Percentiles rank a stretch among this genome's conserved stretches.
These are phyloP conservation scores for Thymus quinquecostatus DNA, from an alignment of 257 asterid species.

Conservation along the genomic window DNA sequence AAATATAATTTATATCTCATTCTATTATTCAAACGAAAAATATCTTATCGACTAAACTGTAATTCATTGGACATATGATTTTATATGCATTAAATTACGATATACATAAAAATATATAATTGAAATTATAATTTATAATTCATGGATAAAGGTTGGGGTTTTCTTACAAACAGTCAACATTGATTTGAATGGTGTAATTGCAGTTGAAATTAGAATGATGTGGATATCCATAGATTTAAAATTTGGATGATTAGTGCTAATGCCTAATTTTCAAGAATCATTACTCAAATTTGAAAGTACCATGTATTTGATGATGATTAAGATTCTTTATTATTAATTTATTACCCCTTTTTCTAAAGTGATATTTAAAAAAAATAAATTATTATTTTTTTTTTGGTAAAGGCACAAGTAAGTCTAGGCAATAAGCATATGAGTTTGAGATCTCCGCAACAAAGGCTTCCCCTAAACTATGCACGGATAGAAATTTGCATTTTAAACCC, in stretches of 20 bases:
- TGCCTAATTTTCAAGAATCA: conserved; percentile 28
- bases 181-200: not conserved
- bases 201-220: not conserved
- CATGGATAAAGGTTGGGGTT: not conserved
- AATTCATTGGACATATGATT: too few species aligned
- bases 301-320: conserved; percentile 38
- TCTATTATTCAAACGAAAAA: too few species aligned
- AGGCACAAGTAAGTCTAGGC: too few species aligned
- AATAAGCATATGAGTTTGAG: too few species aligned
- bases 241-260: conserved; percentile 21
- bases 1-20: too few species aligned
- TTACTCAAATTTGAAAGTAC: conserved; percentile 25
- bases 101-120: too few species aligned
- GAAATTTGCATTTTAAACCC: too few species aligned
- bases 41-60: too few species aligned
- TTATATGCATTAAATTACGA: too few species aligned
- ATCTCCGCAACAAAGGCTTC: too few species aligned
- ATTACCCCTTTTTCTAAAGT: not conserved
- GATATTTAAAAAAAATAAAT: conserved; percentile 1
- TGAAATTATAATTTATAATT: not conserved
- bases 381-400: not conserved
- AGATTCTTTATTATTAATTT: conserved; percentile 27
- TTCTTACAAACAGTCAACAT: not conserved
- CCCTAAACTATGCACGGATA: too few species aligned
- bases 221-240: too few species aligned